Evolutionary conservation across 176 grass and related monocot species (phyloP).

Genomic region (Thinopyrum elongatum): DNA sequence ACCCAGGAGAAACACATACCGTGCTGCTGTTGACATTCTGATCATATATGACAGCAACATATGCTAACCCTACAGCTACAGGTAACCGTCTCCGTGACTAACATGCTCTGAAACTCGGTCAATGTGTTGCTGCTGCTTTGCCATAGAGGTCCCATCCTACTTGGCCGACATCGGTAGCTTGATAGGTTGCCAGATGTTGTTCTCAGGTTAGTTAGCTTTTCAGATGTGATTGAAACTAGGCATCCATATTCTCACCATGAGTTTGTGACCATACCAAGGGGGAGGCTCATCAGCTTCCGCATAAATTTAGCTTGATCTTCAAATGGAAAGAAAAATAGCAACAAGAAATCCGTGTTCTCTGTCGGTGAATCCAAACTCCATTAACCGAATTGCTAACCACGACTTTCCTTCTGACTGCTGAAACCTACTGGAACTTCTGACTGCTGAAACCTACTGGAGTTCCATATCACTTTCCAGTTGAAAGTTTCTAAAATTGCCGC

Average conservation of each 20-base stretch:
- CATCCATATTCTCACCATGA: neutral
- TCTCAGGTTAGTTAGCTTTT: neutral
- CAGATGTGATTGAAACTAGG: neutral
- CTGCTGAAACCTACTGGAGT: neutral
- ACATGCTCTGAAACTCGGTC: neutral
- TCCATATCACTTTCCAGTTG: neutral
- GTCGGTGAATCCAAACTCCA: neutral
- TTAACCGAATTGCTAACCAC: neutral
- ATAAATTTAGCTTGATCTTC: conserved; percentile 5
- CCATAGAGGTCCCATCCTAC: neutral
- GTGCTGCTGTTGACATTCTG: neutral
- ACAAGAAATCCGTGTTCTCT: neutral
- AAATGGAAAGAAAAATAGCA: neutral
- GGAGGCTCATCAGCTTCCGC: neutral
- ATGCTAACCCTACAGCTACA: neutral
- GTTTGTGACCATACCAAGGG: neutral
- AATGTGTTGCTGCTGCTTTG: conserved; percentile 10
- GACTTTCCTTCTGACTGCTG: neutral
- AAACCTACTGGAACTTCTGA: neutral
- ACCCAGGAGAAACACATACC: neutral
- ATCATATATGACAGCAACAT: neutral
- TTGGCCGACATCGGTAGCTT: neutral
- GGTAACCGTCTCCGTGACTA: neutral
- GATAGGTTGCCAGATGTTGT: neutral
- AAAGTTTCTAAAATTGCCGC: no score